phyloP scores from a whole-genome alignment of 202 grass and related monocot species.

The Tripidium arundinaceum region DNA sequence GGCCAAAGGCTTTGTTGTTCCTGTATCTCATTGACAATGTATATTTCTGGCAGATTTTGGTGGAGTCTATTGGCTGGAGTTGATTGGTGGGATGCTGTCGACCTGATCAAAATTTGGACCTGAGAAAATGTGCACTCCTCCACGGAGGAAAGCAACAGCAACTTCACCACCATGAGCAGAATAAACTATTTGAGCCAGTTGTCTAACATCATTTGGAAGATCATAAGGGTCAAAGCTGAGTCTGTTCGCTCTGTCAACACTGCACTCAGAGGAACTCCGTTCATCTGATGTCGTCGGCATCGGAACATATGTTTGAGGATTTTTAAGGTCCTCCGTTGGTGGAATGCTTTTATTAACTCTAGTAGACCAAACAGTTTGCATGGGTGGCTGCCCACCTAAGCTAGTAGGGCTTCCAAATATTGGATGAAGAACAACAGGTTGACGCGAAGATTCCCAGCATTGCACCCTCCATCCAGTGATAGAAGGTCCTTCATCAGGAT shows the following conservation, averaged over 20 bases:
- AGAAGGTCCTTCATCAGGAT: constrained; percentile 99
- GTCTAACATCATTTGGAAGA: constrained; percentile 96
- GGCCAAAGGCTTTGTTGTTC: too few relatives aligned
- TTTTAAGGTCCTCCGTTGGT: constrained; percentile 88
- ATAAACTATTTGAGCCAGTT: constrained; percentile 95
- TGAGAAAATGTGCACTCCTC: constrained; percentile 96
- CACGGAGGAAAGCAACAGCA: constrained; percentile 86
- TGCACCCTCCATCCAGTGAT: constrained; percentile 98
- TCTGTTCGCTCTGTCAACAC: constrained; percentile 81
- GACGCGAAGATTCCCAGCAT: constrained; percentile 93
- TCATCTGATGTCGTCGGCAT: constrained; percentile 77
- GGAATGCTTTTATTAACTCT: constrained; percentile 95
- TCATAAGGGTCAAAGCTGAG: constrained; percentile 97
- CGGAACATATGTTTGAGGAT: constrained; percentile 69
- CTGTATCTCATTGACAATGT: too few relatives aligned
- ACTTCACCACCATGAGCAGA: constrained; percentile 91
- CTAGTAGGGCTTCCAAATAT: constrained; percentile 91
- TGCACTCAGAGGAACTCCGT: constrained; percentile 88
- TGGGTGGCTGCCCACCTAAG: constrained; percentile 79
- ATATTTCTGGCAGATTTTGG: too few relatives aligned
- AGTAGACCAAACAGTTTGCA: constrained; percentile 96
- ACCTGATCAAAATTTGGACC: constrained; percentile 88
- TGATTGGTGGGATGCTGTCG: too few relatives aligned
- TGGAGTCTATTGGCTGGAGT: too few relatives aligned
- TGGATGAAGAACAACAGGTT: constrained; percentile 98